Base-by-base conservation (phyloP, 768 basidiomycete species). In the Phanerochaete sordida region DNA sequence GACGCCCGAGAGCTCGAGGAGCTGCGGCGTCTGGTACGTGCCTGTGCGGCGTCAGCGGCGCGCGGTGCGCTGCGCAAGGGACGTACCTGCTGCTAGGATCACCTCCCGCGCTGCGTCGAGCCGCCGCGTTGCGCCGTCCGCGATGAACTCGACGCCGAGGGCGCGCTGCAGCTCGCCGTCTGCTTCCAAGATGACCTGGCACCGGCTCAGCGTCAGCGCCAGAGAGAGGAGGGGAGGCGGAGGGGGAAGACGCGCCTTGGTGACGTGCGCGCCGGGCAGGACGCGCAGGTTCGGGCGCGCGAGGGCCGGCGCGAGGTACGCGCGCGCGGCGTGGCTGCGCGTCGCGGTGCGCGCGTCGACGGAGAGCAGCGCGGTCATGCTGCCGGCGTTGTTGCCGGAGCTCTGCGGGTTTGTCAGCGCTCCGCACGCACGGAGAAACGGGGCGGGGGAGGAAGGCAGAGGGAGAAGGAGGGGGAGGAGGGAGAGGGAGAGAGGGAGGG, bases 1-100 rank as follows among this genome's bases (percentile, higher is more conserved):
- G 56, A 84, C 77, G 26, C 82, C 82, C n/a, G 76, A 78, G 7
- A 81, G 71, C 66, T 82, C 77, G 5, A 84, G 74, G 12, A 84
- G 65, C 57, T 81, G 79, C 9, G 81, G 75, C 5, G 77, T 76
- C 61, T 78, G 75, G 43, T 81, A 64, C 0, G 80, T 68, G 9
- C 81, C 53, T 54, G 15, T 24, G 6, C 6, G 31, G 15, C 4
- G 23, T 54, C 21, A 78, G 26, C 35, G 23, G 21, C 12, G n/a
- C 9, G 9, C 24, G 2, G 26, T 7, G 35, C 1, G 1, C 16
- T n/a, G 24, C 5, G 16, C 19, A 24, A 12, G n/a, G 21, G 37
- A 50, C 58, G 46, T 39, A 44, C 53, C 53, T 11, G 62, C 57
- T 13, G 45, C n/a, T 16, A 63, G 33, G 23, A 63, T 37, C 9